Base-by-base conservation (phyloP, 768 basidiomycete species). In the Tulasnella sp. region DNA sequence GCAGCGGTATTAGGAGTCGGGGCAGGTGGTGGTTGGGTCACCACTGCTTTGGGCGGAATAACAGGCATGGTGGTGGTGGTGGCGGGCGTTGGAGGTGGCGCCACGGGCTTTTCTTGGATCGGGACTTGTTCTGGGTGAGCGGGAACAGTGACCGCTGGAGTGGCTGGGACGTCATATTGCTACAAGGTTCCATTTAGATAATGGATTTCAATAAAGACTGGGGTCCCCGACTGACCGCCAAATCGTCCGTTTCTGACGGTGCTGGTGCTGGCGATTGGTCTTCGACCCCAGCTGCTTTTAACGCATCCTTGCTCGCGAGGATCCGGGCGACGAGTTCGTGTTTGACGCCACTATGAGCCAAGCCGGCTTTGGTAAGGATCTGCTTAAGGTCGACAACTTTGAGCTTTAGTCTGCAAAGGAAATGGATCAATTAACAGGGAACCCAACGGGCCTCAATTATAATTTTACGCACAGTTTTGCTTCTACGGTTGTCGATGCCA, bases 361-460 rank as follows among this genome's bases (percentile, higher is more conserved):
- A 62, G 2, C 30, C 23, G 27, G 47, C 63, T 4, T 53, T 42
- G 9, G 65, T 48, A 38, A 67, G 63, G 48, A 68, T 58, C 11
- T 64, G 63, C 64, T 69, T 69, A 58, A 70, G 67, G 49, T 69
- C 64, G 13, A 54, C 45, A 24, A 70, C 67, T n/a, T 64, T 68
- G 29, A 70, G 64, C 59, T 59, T 69, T 65, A 21, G 23, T 51
- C 48, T 30, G 24, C 21, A 26, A 15, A 55, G 13, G 32, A 9
- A 15, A 10, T 29, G 3, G n/a, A 52, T 26, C 1, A 24, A 23
- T 48, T 23, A 50, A 24, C 17, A 4, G 4, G 4, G 9, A 3
- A 29, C 15, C n/a, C 7, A 11, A 11, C 3, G 23, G 21, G 0
- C 11, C 9, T 19, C n/a, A 2, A 15, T n/a, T n/a, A 5, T 3